phyloP scores from a whole-genome alignment of 176 grass and related monocot genomes.

The Poa annua region DNA sequence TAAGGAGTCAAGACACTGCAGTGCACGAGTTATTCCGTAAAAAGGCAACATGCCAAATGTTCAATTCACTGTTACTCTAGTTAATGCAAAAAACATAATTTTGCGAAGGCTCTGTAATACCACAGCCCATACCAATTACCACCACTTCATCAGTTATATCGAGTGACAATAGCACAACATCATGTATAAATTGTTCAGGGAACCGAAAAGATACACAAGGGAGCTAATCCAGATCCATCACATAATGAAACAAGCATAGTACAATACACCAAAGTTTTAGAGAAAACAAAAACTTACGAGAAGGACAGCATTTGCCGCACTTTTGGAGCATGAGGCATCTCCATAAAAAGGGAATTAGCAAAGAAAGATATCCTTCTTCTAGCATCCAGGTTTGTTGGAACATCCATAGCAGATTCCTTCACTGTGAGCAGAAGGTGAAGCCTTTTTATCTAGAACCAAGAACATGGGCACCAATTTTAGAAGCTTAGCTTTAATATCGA shows the following conservation, averaged over 20 bases:
- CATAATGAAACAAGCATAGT: constrained; percentile 24
- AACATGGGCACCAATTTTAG: not conserved
- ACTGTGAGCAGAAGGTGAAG: constrained; percentile 84
- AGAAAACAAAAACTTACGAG: constrained; percentile 71
- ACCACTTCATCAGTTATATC: not conserved
- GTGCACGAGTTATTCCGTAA: constrained; percentile 31
- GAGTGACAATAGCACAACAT: not conserved
- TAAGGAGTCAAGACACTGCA: constrained; percentile 96
- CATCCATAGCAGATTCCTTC: constrained; percentile 97
- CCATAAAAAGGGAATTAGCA: constrained; percentile 98
- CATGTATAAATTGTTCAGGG: not conserved
- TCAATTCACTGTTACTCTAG: constrained; percentile 16
- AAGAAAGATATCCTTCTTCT: constrained; percentile 95
- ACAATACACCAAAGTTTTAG: constrained; percentile 14
- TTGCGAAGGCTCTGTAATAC: not conserved
- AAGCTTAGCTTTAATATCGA: constrained; percentile 20
- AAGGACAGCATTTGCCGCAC: constrained; percentile 94
- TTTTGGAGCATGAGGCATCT: constrained; percentile 85
- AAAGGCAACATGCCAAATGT: not conserved
- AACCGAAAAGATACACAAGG: constrained; percentile 23
- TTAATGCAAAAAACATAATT: not conserved
- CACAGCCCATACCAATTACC: not conserved
- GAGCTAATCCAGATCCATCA: constrained; percentile 25
- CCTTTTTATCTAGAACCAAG: constrained; percentile 79
- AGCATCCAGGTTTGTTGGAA: constrained; percentile 89